These are phyloP conservation scores for Pyrus pyrifolia DNA, from an alignment of 306 rosid genomes.

Conservation along the genomic window DNA sequence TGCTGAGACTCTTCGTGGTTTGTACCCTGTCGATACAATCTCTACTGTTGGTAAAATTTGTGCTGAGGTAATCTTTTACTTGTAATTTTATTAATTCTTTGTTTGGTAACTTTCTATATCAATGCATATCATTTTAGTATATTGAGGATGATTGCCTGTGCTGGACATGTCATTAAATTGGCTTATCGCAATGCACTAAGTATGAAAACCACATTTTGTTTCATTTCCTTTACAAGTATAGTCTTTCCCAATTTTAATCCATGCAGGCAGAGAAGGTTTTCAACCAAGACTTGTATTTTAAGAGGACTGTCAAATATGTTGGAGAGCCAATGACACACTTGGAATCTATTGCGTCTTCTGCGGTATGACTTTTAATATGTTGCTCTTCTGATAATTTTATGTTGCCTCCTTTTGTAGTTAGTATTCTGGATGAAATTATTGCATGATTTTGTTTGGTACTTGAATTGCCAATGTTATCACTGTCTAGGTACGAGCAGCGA, in stretches of 20 bases:
- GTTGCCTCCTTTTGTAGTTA: slow-evolving; percentile 5
- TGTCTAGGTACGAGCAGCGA: slow-evolving; percentile 91
- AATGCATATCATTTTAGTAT: background rate
- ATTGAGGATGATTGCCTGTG: background rate
- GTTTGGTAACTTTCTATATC: background rate
- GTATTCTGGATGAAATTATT: slow-evolving; percentile 1
- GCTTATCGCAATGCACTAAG: background rate
- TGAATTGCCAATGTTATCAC: slow-evolving; percentile 11
- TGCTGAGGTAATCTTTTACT: slow-evolving; percentile 57
- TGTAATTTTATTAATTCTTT: background rate
- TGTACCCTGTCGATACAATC: slow-evolving; percentile 89
- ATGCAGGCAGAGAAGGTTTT: slow-evolving; percentile 96
- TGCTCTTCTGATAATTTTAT: background rate
- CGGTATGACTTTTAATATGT: slow-evolving; percentile 37
- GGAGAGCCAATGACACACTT: slow-evolving; percentile 99
- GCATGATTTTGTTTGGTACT: slow-evolving; percentile 6
- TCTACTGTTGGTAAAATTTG: slow-evolving; percentile 92
- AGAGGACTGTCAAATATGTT: slow-evolving; percentile 79
- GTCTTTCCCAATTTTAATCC: slow-evolving; percentile 11
- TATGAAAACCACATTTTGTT: background rate
- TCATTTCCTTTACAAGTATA: background rate
- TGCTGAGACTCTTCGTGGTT: slow-evolving; percentile 97
- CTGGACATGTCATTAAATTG: background rate
- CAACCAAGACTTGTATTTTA: slow-evolving; percentile 92
- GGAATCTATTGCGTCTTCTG: slow-evolving; percentile 99